Percentiles rank a stretch among this genome's conserved stretches.
phyloP scores from a whole-genome alignment of 2,329 filamentous ascomycete species.

The Pseudonectria foliicola region DNA sequence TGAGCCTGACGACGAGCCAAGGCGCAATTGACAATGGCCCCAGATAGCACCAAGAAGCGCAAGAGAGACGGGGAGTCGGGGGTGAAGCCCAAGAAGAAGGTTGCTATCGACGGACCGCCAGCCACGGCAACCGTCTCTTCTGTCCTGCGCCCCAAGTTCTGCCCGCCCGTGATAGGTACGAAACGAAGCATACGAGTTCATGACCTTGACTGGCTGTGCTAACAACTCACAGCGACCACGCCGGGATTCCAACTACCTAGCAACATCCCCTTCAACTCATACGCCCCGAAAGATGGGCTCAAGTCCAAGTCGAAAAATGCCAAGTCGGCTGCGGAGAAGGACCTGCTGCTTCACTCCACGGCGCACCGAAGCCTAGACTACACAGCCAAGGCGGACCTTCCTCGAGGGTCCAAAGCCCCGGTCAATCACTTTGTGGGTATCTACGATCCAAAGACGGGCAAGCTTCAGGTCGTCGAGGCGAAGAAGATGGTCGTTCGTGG shows the following conservation, averaged over 20 bases:
- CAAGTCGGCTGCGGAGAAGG: conserved; percentile 34
- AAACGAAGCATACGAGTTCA: conserved; percentile 1
- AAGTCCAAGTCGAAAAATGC: conserved; percentile 30
- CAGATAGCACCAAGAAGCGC: conserved; percentile 42
- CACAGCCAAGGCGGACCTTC: conserved; percentile 44
- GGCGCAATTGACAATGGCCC: conserved; percentile 28
- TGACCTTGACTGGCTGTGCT: conserved; percentile 8
- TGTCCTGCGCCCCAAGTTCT: conserved; percentile 37
- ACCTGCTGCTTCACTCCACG: conserved; percentile 51
- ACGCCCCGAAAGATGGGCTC: conserved; percentile 32
- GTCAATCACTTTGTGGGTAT: conserved; percentile 60
- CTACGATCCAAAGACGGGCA: conserved; percentile 53
- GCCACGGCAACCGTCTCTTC: conserved; percentile 39
- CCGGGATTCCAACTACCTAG: conserved; percentile 30
- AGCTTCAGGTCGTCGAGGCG: conserved; percentile 54
- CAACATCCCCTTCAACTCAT: conserved; percentile 40
- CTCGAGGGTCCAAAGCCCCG: conserved; percentile 26
- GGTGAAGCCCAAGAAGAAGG: conserved; percentile 44
- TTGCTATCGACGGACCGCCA: conserved; percentile 36
- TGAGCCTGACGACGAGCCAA: conserved; percentile 4
- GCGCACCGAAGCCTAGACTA: conserved; percentile 53
- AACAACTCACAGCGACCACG: conserved; percentile 24
- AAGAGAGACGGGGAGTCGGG: conserved; percentile 41
- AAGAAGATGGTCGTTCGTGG: conserved; percentile 58
- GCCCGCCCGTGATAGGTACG: conserved; percentile 49